Conservation (phyloP, 331 rosid species). For the Spiraea crenata region DNA sequence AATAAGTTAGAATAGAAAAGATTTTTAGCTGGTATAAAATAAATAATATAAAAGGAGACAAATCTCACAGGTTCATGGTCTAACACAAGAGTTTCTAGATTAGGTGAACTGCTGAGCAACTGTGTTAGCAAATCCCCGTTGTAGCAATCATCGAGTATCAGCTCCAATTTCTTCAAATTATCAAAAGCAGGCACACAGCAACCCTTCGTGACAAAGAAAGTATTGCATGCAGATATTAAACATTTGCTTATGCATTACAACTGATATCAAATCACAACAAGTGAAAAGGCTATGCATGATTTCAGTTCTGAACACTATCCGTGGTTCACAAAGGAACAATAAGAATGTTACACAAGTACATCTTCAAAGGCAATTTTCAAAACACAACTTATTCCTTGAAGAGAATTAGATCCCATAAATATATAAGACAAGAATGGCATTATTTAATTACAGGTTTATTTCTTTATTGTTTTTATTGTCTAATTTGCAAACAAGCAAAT, state of each 20-base stretch:
- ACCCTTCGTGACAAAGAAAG: background rate
- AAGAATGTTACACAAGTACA: no score
- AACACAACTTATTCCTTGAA: no score
- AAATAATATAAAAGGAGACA: background rate
- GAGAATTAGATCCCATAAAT: no score
- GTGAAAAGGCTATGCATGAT: background rate
- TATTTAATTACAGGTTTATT: no score
- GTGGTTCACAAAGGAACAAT: no score
- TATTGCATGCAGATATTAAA: background rate
- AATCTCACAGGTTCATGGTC: background rate
- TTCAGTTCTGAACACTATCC: background rate
- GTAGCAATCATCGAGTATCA: background rate
- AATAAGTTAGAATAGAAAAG: background rate
- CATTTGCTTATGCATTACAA: background rate
- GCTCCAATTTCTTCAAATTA: background rate
- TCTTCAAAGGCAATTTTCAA: no score
- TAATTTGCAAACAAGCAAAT: no score
- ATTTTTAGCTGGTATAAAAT: background rate
- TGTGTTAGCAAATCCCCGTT: background rate
- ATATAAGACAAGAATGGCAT: no score
- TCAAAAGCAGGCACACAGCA: conserved; percentile 4
- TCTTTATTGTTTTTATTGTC: no score
- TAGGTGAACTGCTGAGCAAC: conserved; percentile 8
- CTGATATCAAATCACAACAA: no score
- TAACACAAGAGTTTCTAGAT: background rate